Evolutionary conservation across 208 protist species (phyloP).

Genomic region (Crithidia mellificae): DNA sequence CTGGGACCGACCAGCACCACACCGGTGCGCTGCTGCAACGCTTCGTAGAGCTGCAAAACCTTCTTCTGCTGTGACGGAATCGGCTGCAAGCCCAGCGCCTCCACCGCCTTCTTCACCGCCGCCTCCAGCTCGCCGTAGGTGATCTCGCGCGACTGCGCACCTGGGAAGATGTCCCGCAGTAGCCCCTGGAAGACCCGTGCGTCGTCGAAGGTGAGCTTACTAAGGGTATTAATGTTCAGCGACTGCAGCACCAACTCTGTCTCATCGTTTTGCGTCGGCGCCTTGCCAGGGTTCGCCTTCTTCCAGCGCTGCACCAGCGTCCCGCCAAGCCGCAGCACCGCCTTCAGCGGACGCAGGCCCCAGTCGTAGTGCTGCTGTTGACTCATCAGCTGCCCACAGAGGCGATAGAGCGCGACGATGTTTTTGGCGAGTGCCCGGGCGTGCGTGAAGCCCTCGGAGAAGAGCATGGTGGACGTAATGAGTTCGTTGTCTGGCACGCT

Average conservation of each 20-base stretch:
- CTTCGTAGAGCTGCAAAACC: constrained; percentile 93
- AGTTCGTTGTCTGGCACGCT: constrained; percentile 96
- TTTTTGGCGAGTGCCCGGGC: constrained; percentile 85
- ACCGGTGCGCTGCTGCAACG: constrained; percentile 92
- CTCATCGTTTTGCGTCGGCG: constrained; percentile 85
- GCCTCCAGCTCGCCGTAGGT: constrained; percentile 82
- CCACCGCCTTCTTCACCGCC: constrained; percentile 72
- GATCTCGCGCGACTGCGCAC: constrained; percentile 62
- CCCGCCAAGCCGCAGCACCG: constrained; percentile 94
- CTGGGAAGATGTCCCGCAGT: constrained; percentile 89
- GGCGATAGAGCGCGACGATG: constrained; percentile 88
- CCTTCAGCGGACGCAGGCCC: constrained; percentile 96
- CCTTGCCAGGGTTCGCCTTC: constrained; percentile 57
- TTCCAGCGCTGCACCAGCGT: constrained; percentile 80
- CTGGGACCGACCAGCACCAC: constrained; percentile 94
- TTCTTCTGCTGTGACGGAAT: constrained; percentile 84
- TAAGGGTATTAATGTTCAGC: constrained; percentile 97
- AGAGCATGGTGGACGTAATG: constrained; percentile 94
- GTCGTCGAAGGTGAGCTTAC: constrained; percentile 97
- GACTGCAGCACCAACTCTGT: constrained; percentile 93
- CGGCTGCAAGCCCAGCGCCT: constrained; percentile 64
- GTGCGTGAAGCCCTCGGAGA: constrained; percentile 91
- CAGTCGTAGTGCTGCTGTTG: constrained; percentile 98
- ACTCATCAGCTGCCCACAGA: constrained; percentile 97
- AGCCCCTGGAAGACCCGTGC: constrained; percentile 94